Evolutionary conservation across 805 yeast genomes (phyloP), one percentile per base, ranked within the genome.

Genomic region (Barnettozyma sp.): DNA sequence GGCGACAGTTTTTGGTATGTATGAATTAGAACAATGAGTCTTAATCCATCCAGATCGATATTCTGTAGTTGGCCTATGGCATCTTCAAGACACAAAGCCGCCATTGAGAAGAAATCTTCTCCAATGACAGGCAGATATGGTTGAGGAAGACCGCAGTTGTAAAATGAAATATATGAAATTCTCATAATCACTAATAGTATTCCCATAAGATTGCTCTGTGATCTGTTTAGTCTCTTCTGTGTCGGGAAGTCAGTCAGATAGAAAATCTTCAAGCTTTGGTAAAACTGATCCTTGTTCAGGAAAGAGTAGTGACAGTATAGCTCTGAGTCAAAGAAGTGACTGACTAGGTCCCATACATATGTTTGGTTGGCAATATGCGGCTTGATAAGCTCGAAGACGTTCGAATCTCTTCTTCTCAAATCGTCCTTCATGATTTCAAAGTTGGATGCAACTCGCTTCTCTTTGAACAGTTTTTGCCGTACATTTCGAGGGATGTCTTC

Each of bases 261-360:
- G 11, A 20, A 20, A 5, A 11, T n/a, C 9, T 13, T 7, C 14
- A 33, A n/a, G 6, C 12, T 26, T 5, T 18, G 9, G n/a, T 27
- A 34, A 8, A 34, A 12, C 9, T 15, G 7, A 4, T 26, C 28
- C 10, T 16, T 34, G 20, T 27, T 17, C 8, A 34, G 16, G 18
- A 19, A 26, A 3, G 32, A 27, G 14, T 14, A 27, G 2, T n/a
- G 14, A 7, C 22, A 19, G 19, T 27, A 34, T 16, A 34, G 22
- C 9, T 34, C 36, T 14, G 36, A 17, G 4, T 26, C 25, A 16
- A 34, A 34, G 19, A 34, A 34, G 13, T 34, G 36, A 14, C 28
- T 20, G 13, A 34, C 36, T 9, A 19, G 21, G 4, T 26, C n/a
- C 24, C 30, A 20, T 14, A 33, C 35, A 11, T 10, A 4, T 14